Base-by-base conservation (phyloP, 2,329 filamentous ascomycete genomes). In the Mariannaea elegans region DNA sequence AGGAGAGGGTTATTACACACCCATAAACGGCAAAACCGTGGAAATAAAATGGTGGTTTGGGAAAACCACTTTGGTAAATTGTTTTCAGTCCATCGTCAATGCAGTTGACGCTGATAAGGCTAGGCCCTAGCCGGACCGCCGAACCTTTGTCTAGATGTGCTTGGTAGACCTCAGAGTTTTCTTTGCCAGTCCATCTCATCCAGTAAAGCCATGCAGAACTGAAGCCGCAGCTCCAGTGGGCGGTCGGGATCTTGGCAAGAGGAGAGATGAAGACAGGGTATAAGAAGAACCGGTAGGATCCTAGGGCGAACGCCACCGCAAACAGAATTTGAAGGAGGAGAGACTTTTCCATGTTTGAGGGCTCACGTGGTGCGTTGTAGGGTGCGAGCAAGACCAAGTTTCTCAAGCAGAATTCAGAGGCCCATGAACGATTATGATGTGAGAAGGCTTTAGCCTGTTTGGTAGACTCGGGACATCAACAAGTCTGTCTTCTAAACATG, bases 141-240 rank as follows among this genome's bases (percentile, higher is more conserved):
- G 36, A 31, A 10, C 59, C 59, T 7, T 59, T 55, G 3, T 3
- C 13, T 31, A 42, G 36, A 18, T 62, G 59, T 10, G 42, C 31
- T 3, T 46, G 2, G 12, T 60, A 56, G 16, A 62, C 44, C n/a
- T 51, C 21, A 1, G 14, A 2, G 18, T 64, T 64, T n/a, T 64
- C 62, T 16, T 44, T 16, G 3, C 45, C 46, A 5, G 44, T 29
- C 3, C 34, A 31, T 14, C 47, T 56, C 7, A 44, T 52, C 44
- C 52, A 58, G 41, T 42, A 51, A 14, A 64, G 52, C 62, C 62
- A 64, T 7, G 60, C 34, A 3, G 50, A 51, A 13, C 42, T 23
- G 14, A 62, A 23, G 31, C 56, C 56, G 24, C 59, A 56, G 13
- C 54, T 55, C 62, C 62, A 64, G 29, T 64, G 62, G 7, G 59